Conservation (phyloP, 139 green algal species). For the Asterochloris sp. region DNA sequence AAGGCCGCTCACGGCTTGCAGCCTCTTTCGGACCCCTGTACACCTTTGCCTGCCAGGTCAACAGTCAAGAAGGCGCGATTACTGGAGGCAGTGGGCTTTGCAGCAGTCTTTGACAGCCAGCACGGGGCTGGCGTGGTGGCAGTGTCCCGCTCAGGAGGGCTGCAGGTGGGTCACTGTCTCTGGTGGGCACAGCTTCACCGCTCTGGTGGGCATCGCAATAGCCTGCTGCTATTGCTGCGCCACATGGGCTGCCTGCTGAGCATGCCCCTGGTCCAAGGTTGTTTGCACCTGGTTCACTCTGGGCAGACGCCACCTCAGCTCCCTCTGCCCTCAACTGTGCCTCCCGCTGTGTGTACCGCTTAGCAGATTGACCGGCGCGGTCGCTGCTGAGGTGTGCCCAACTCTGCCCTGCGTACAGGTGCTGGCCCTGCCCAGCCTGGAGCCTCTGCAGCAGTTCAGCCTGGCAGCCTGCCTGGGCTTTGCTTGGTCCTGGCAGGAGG, state of each 20-base stretch:
- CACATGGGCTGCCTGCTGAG: too few species aligned
- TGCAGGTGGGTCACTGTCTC: not conserved
- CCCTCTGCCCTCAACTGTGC: not conserved
- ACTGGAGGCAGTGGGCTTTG: slow-evolving; percentile 28
- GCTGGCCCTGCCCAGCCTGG: slow-evolving; percentile 34
- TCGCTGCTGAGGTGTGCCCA: not conserved
- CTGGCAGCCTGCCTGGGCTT: slow-evolving; percentile 33
- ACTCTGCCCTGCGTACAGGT: slow-evolving; percentile 19
- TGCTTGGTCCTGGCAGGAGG: slow-evolving; percentile 21
- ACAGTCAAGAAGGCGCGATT: slow-evolving; percentile 36
- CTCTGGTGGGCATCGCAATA: too few species aligned
- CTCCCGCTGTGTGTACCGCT: not conserved
- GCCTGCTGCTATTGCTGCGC: not conserved
- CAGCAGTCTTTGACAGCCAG: slow-evolving; percentile 26
- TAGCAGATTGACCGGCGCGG: slow-evolving; percentile 1
- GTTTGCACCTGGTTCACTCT: too few species aligned
- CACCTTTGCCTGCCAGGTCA: slow-evolving; percentile 6
- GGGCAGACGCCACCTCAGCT: not conserved
- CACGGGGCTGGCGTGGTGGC: slow-evolving; percentile 32
- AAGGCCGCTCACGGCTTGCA: too few species aligned
- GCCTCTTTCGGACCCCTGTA: too few species aligned
- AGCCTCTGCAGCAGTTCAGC: slow-evolving; percentile 14
- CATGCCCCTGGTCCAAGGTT: too few species aligned
- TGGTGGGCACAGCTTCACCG: not conserved
- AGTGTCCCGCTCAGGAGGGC: not conserved